A percentile compares a stretch with the other conserved stretches of the same genome.
phyloP scores from a whole-genome alignment of 257 asterid genomes.

The Ligustrum vulgare region DNA sequence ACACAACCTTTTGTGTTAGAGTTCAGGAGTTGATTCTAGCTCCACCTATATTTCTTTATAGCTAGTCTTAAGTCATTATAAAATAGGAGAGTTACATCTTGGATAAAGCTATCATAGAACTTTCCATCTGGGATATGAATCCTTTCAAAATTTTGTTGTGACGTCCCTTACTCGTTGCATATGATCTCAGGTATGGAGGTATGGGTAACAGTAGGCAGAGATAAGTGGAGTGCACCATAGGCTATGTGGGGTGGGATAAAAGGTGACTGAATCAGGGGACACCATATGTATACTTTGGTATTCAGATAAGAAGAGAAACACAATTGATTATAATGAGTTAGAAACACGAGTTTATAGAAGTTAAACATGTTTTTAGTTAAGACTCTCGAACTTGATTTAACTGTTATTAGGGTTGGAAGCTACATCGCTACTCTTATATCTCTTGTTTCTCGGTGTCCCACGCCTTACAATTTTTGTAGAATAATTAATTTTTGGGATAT shows the following conservation, averaged over 20 bases:
- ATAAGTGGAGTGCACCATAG: not conserved
- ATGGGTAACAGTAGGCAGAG: not conserved
- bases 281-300: not conserved
- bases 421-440: not conserved
- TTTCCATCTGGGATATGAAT: not conserved
- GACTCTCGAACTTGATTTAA: not conserved
- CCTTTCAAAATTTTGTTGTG: not conserved
- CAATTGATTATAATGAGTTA: not conserved
- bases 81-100: not conserved
- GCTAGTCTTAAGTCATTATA: not conserved
- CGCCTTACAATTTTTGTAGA: not conserved
- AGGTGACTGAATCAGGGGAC: not conserved
- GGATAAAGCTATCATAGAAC: not conserved
- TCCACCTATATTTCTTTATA: not conserved
- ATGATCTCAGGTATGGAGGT: not conserved
- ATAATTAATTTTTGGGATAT: conserved; percentile 5
- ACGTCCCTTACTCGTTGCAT: not conserved
- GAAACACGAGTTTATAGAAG: not conserved
- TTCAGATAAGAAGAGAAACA: not conserved
- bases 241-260: not conserved
- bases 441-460: not conserved
- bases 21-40: not conserved
- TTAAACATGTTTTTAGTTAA: not conserved
- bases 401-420: too few species aligned
- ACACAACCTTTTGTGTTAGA: not conserved